Conservation (phyloP, 176 grass and related monocot species). For the Oryza meridionalis region DNA sequence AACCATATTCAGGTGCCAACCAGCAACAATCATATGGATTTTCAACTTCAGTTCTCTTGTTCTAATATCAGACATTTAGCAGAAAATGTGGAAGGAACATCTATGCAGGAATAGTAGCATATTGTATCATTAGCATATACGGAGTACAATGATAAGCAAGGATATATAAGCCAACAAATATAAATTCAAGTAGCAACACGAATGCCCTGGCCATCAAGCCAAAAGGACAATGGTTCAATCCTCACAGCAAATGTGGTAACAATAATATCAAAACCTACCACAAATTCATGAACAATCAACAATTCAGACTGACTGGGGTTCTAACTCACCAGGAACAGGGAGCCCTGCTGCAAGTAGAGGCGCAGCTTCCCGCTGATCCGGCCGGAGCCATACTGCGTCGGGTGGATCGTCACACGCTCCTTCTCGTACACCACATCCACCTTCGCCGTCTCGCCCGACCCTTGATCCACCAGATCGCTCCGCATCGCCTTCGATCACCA, state of each 20-base stretch:
- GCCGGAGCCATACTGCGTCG: constrained; percentile 69
- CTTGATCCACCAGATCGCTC: constrained; percentile 57
- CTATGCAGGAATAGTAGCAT: background rate
- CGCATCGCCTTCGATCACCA: constrained; percentile 57
- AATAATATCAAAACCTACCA: background rate
- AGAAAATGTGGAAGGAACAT: constrained; percentile 6
- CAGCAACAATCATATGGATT: constrained; percentile 2
- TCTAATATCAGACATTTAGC: constrained; percentile 1
- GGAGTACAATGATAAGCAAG: background rate
- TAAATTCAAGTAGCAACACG: background rate
- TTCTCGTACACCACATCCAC: constrained; percentile 79
- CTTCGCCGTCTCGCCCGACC: constrained; percentile 45
- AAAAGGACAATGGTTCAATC: background rate
- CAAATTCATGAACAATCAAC: background rate
- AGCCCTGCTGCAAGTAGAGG: constrained; percentile 71
- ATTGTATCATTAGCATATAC: background rate
- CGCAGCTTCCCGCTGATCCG: constrained; percentile 81
- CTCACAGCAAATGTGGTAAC: background rate
- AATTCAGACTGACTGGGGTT: background rate
- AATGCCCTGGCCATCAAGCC: background rate
- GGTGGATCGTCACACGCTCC: constrained; percentile 92
- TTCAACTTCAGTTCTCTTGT: background rate
- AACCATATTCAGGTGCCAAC: constrained; percentile 27
- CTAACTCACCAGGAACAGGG: constrained; percentile 79
- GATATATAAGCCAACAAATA: background rate